These are phyloP conservation scores for Gracilariopsis chorda DNA, from an alignment of 23 red algal genomes.

Conservation along the genomic window DNA sequence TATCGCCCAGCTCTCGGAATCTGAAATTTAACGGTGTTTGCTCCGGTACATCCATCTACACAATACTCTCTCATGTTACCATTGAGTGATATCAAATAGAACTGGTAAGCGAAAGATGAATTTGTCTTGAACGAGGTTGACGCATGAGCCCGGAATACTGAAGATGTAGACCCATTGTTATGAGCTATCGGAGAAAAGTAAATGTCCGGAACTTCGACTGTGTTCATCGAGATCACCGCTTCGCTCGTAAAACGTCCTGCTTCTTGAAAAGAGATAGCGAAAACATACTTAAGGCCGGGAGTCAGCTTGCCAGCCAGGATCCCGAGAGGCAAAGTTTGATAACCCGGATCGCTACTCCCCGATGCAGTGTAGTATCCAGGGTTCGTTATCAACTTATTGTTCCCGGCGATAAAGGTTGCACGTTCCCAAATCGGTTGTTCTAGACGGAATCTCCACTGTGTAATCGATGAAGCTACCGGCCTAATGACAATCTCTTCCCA, in stretches of 20 bases:
- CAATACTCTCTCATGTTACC: constrained; percentile 36
- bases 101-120: constrained; percentile 39
- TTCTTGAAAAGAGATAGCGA: constrained; percentile 25
- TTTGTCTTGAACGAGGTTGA: constrained; percentile 17
- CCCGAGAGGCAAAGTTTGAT: constrained; percentile 25
- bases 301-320: constrained; percentile 17
- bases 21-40: constrained; percentile 28
- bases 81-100: constrained; percentile 33
- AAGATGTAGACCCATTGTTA: constrained; percentile 13
- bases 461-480: not conserved
- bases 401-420: constrained; percentile 21
- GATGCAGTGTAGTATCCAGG: constrained; percentile 35
- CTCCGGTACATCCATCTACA: constrained; percentile 61
- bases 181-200: not conserved
- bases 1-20: constrained; percentile 25
- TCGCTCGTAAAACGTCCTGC: constrained; percentile 5
- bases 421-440: constrained; percentile 32
- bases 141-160: constrained; percentile 41
- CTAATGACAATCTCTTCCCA: constrained; percentile 61
- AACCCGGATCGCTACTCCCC: constrained; percentile 38
- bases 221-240: constrained; percentile 10
- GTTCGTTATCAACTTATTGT: constrained; percentile 24
- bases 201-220: constrained; percentile 28
- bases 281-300: constrained; percentile 16
- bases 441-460: constrained; percentile 54